A percentile compares a stretch with the other conserved stretches of the same genome.
Evolutionary conservation across 2,329 filamentous ascomycete species (phyloP).

Genomic region (Gyromitra esculenta): DNA sequence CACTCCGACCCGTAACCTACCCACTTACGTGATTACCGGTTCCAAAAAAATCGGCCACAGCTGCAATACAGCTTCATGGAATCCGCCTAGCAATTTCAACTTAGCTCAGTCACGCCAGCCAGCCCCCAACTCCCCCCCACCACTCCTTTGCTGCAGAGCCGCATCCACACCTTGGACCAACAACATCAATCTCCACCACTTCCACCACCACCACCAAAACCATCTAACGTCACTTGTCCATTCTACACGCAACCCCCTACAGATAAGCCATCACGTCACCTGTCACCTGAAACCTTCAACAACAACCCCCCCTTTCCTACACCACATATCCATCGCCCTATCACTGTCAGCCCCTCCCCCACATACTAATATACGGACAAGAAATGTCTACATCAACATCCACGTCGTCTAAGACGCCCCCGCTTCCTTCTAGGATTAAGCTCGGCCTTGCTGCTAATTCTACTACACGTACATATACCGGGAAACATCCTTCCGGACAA

Average conservation of each 20-base stretch:
- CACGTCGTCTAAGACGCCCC: conserved; percentile 48
- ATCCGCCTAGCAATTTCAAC: conserved; percentile 37
- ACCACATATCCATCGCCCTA: conserved; percentile 9
- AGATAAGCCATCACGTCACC: conserved; percentile 45
- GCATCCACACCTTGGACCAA: conserved; percentile 36
- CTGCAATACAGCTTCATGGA: conserved; percentile 49
- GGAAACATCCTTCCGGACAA: conserved; percentile 46
- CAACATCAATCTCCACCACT: conserved; percentile 14
- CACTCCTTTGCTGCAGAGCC: conserved; percentile 53
- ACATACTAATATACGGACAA: conserved; percentile 22
- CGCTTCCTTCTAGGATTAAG: conserved; percentile 43
- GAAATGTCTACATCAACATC: conserved; percentile 52
- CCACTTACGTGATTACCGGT: conserved; percentile 40
- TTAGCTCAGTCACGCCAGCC: conserved; percentile 47
- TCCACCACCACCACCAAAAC: neutral
- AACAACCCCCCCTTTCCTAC: conserved; percentile 30
- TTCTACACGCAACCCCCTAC: conserved; percentile 33
- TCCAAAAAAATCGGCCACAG: conserved; percentile 32
- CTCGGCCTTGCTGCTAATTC: conserved; percentile 39
- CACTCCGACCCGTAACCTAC: conserved; percentile 23
- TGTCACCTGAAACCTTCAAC: conserved; percentile 35
- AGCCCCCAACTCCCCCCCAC: conserved; percentile 38
- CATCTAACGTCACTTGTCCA: conserved; percentile 13
- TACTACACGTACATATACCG: conserved; percentile 45
- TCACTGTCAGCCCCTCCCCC: conserved; percentile 16